Evolutionary conservation across 2,329 filamentous ascomycete species (phyloP).

Genomic region (Fusarium sp.): DNA sequence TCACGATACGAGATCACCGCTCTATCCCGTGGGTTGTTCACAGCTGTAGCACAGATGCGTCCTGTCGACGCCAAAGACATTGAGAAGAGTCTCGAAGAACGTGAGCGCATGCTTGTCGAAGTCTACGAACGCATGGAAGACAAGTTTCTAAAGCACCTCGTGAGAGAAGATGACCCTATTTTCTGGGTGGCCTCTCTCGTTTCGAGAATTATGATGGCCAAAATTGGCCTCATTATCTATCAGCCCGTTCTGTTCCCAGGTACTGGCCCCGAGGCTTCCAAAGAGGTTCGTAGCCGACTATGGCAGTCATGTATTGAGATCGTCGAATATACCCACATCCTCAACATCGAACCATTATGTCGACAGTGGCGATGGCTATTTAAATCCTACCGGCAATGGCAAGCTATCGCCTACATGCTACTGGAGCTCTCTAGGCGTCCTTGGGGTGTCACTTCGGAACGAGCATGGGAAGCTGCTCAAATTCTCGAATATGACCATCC

Average conservation of each 20-base stretch:
- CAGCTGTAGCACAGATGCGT: constrained; percentile 30
- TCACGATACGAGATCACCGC: constrained; percentile 34
- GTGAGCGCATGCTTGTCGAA: constrained; percentile 37
- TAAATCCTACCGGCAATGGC: constrained; percentile 36
- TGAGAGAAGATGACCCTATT: constrained; percentile 32
- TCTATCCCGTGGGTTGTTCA: constrained; percentile 31
- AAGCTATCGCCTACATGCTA: constrained; percentile 40
- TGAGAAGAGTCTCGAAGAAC: constrained; percentile 38
- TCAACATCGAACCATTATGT: constrained; percentile 34
- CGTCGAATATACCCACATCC: constrained; percentile 38
- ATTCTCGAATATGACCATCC: constrained; percentile 41
- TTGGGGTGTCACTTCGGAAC: constrained; percentile 35
- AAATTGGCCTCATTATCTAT: constrained; percentile 37
- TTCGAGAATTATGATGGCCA: constrained; percentile 37
- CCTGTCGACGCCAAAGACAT: constrained; percentile 32
- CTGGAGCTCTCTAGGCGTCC: constrained; percentile 34
- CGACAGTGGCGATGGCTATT: constrained; percentile 41
- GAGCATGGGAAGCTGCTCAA: constrained; percentile 40
- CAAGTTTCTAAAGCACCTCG: constrained; percentile 34
- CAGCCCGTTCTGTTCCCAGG: constrained; percentile 38
- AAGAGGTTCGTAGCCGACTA: constrained; percentile 31
- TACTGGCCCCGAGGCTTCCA: constrained; percentile 31
- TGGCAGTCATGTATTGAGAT: constrained; percentile 43
- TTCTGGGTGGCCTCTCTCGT: constrained; percentile 41
- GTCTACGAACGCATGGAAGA: constrained; percentile 41